Evolutionary conservation across 352 stramenopile genomes (phyloP).

Genomic region (Phytophthora sojae): DNA sequence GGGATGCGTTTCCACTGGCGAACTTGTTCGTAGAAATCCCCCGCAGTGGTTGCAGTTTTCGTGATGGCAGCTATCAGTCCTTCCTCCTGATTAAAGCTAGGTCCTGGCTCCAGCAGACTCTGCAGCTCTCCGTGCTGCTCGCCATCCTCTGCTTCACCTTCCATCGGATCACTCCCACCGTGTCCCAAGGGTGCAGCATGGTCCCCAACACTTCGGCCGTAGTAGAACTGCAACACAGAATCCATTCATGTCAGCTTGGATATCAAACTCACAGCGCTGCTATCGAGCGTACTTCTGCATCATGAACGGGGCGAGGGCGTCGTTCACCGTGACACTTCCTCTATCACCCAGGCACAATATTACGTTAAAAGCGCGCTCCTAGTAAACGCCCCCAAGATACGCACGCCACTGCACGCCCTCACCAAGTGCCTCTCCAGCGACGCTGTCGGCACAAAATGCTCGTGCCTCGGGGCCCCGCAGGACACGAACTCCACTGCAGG

Average conservation of each 20-base stretch:
- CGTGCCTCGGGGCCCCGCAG: conserved; percentile 27
- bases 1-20: conserved; percentile 62
- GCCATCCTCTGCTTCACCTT: neutral
- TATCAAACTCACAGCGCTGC: neutral
- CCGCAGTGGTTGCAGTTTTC: conserved; percentile 31
- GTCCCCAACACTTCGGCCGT: conserved; percentile 19
- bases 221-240: conserved; percentile 34
- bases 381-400: neutral
- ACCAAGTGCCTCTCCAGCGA: conserved; percentile 57
- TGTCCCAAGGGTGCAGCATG: neutral
- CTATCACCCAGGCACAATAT: conserved; percentile 16
- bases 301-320: conserved; percentile 22
- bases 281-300: conserved; percentile 26
- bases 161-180: neutral
- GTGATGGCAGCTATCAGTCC: conserved; percentile 37
- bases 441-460: conserved; percentile 50
- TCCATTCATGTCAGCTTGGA: neutral
- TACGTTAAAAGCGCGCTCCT: too few species aligned
- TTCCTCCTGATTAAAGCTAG: neutral
- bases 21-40: conserved; percentile 54
- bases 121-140: conserved; percentile 10
- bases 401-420: neutral
- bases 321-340: conserved; percentile 39
- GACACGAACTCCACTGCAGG: conserved; percentile 46
- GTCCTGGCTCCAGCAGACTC: conserved; percentile 28